Evolutionary conservation across 192 early-diverging fungal species (phyloP).

Genomic region (Irineochytrium annulatum): DNA sequence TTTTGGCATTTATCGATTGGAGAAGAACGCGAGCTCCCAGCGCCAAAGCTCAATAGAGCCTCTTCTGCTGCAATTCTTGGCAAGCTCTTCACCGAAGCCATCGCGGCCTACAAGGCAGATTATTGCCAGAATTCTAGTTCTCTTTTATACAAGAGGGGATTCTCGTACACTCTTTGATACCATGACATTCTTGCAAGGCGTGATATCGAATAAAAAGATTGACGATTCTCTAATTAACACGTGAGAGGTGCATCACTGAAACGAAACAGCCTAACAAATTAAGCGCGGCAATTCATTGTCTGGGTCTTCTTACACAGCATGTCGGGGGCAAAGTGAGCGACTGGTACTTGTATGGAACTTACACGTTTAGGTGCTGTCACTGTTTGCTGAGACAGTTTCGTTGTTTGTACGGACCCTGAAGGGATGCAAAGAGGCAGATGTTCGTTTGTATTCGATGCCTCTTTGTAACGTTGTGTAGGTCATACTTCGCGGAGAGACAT

Average conservation of each 20-base stretch:
- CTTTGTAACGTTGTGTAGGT: not conserved
- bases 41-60: conserved; percentile 71
- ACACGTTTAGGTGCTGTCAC: conserved; percentile 50
- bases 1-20: not conserved
- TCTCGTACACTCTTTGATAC: conserved; percentile 75
- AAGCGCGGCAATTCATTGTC: conserved; percentile 71
- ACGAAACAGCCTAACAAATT: not conserved
- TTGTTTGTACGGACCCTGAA: conserved; percentile 67
- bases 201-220: conserved; percentile 53
- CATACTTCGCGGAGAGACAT: conserved; percentile 59
- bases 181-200: conserved; percentile 56
- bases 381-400: conserved; percentile 61
- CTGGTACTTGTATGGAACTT: not conserved
- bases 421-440: conserved; percentile 54
- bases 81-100: conserved; percentile 57
- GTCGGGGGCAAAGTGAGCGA: conserved; percentile 62
- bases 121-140: conserved; percentile 64
- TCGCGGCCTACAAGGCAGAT: conserved; percentile 64
- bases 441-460: not conserved
- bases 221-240: conserved; percentile 60
- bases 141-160: conserved; percentile 72
- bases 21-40: conserved; percentile 41
- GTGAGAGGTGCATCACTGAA: conserved; percentile 37
- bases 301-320: conserved; percentile 74
- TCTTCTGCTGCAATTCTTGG: conserved; percentile 65